Evolutionary conservation across 1,284 basidiomycete species (phyloP).

Genomic region (Austroboletus olivaceoglutinosus): DNA sequence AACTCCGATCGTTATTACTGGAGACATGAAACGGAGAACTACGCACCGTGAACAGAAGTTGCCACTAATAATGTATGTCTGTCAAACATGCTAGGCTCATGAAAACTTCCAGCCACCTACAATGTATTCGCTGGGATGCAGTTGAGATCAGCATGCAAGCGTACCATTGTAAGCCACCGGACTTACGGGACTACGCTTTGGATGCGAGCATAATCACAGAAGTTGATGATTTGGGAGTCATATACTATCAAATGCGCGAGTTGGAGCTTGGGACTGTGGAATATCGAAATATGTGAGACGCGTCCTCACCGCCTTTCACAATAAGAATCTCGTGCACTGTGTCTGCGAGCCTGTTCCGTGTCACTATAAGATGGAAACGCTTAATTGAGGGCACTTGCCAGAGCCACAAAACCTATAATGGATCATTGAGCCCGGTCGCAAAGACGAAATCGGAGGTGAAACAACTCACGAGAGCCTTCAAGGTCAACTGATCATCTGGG

Average conservation of each 20-base stretch:
- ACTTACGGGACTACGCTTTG: conserved; percentile 1
- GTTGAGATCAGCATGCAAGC: background rate
- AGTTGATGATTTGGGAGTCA: background rate
- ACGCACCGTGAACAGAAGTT: conserved; percentile 1
- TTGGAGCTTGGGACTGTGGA: background rate
- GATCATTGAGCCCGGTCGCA: background rate
- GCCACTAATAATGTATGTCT: background rate
- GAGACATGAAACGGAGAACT: background rate
- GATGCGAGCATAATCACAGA: background rate
- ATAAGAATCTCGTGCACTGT: conserved; percentile 1
- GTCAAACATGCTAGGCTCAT: background rate
- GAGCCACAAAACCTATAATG: background rate
- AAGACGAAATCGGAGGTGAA: background rate
- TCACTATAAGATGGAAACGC: background rate
- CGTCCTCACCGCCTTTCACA: conserved; percentile 3
- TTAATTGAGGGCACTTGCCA: background rate
- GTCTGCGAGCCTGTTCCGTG: background rate
- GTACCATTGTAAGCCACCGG: background rate
- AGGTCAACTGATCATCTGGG: background rate
- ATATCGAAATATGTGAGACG: background rate
- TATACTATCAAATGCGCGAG: background rate
- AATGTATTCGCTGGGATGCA: conserved; percentile 3
- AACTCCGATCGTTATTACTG: background rate
- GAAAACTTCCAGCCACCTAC: background rate
- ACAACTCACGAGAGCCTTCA: background rate